Evolutionary conservation across 139 green algal genomes (phyloP).

Genomic region (Chlamydomonas sp.): DNA sequence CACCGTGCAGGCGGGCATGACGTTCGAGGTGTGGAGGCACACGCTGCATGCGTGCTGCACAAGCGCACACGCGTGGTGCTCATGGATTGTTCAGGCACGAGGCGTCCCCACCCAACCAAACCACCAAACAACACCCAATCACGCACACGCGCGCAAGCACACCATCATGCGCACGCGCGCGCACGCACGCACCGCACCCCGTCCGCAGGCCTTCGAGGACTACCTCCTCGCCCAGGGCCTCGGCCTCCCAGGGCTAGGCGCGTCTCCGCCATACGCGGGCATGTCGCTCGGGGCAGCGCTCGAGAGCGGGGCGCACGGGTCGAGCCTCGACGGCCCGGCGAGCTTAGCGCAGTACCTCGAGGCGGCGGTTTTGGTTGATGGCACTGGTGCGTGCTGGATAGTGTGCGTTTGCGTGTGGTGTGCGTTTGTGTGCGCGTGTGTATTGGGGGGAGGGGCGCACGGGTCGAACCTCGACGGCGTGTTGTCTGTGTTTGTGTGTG

Average conservation of each 20-base stretch:
- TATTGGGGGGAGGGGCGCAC: no score
- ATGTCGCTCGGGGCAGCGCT: constrained; percentile 24
- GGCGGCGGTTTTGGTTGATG: constrained; percentile 27
- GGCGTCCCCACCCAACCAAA: no score
- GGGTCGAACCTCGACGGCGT: no score
- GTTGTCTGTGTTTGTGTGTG: no score
- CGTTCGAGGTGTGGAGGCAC: constrained; percentile 26
- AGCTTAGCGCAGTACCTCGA: constrained; percentile 19
- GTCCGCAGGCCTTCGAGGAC: constrained; percentile 22
- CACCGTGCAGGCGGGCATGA: constrained; percentile 32
- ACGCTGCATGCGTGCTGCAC: no score
- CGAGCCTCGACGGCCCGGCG: constrained; percentile 25
- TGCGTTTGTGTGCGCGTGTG: no score
- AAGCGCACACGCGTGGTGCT: no score
- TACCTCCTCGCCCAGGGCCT: constrained; percentile 21
- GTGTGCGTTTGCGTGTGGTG: no score
- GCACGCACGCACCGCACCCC: background rate
- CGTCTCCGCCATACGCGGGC: constrained; percentile 5
- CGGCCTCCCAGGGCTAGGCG: constrained; percentile 23
- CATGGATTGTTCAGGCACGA: no score
- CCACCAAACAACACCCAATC: no score
- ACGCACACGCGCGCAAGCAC: no score
- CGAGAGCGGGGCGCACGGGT: constrained; percentile 23
- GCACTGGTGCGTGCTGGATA: constrained; percentile 21
- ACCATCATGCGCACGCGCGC: background rate